phyloP scores from a whole-genome alignment of 768 basidiomycete species.

The Collybia sordida region DNA sequence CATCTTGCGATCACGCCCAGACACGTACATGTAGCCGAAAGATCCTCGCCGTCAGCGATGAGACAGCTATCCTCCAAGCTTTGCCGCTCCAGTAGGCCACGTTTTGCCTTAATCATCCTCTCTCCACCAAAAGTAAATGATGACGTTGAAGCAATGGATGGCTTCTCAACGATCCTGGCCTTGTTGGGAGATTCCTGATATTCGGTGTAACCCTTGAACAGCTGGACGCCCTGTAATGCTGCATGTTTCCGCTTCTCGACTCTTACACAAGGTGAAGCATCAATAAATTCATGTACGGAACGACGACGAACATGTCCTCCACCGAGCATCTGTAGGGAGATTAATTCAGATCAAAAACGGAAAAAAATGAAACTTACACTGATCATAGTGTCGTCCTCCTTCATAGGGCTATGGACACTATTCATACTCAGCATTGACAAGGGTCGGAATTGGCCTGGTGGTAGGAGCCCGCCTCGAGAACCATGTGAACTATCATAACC shows the following conservation, averaged over 20 bases:
- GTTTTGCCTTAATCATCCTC: slow-evolving; percentile 63
- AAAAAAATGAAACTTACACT: slow-evolving; percentile 43
- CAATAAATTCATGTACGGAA: slow-evolving; percentile 65
- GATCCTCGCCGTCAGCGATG: slow-evolving; percentile 66
- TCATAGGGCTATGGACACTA: slow-evolving; percentile 47
- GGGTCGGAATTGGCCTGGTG: slow-evolving; percentile 57
- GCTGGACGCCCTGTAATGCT: slow-evolving; percentile 32
- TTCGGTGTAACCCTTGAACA: slow-evolving; percentile 22
- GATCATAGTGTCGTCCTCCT: slow-evolving; percentile 84
- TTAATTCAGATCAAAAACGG: not conserved
- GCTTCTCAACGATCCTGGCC: slow-evolving; percentile 54
- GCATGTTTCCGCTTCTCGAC: slow-evolving; percentile 63
- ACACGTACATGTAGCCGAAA: slow-evolving; percentile 49
- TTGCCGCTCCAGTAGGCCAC: slow-evolving; percentile 61
- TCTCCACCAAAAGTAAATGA: slow-evolving; percentile 68
- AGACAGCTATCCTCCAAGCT: slow-evolving; percentile 69
- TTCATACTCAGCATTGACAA: slow-evolving; percentile 60
- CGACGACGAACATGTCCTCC: slow-evolving; percentile 72
- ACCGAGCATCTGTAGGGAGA: slow-evolving; percentile 64
- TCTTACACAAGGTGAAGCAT: slow-evolving; percentile 69
- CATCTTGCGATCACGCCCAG: not conserved
- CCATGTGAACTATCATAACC: slow-evolving; percentile 42
- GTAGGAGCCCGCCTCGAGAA: slow-evolving; percentile 35
- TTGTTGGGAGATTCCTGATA: slow-evolving; percentile 42
- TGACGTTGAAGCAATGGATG: slow-evolving; percentile 64